These are phyloP conservation scores for Quercus ilex DNA, from an alignment of 306 rosid genomes.

Conservation along the genomic window DNA sequence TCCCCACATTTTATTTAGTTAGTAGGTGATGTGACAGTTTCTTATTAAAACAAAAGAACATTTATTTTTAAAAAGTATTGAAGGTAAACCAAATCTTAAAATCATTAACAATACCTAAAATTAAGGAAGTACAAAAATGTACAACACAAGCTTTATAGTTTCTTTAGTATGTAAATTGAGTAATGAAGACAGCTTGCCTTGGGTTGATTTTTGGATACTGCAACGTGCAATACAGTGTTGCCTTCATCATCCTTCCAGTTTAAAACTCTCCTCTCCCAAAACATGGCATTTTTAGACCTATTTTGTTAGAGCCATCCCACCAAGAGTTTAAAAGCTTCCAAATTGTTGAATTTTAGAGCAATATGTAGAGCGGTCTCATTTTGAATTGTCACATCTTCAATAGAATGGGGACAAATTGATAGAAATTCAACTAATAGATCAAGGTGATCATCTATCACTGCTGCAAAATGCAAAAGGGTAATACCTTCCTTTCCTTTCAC, in stretches of 20 bases:
- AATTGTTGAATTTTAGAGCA: constrained; percentile 22
- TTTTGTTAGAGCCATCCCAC: constrained; percentile 25
- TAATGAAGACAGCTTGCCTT: constrained; percentile 14
- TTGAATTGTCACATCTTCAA: constrained; percentile 28
- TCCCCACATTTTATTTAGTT: too few relatives aligned
- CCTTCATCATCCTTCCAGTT: constrained; percentile 30
- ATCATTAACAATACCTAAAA: too few relatives aligned
- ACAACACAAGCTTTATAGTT: too few relatives aligned
- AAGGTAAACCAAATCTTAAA: too few relatives aligned
- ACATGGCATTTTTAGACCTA: background rate
- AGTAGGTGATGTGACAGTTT: rapidly evolving
- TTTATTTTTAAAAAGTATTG: too few relatives aligned
- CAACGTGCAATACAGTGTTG: constrained; percentile 32
- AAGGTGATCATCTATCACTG: background rate
- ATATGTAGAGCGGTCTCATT: constrained; percentile 40
- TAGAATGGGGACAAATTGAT: constrained; percentile 27
- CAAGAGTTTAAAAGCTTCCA: constrained; percentile 23
- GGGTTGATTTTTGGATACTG: constrained; percentile 12
- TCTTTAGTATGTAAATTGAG: background rate
- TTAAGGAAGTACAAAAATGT: too few relatives aligned
- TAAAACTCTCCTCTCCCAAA: background rate
- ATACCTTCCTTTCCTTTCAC: constrained; percentile 34
- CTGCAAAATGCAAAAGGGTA: constrained; percentile 37
- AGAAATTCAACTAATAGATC: constrained; percentile 7
- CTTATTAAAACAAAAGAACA: too few relatives aligned